phyloP scores from a whole-genome alignment of 2,329 filamentous ascomycete genomes.

The Pseudofabraea citricarpa region DNA sequence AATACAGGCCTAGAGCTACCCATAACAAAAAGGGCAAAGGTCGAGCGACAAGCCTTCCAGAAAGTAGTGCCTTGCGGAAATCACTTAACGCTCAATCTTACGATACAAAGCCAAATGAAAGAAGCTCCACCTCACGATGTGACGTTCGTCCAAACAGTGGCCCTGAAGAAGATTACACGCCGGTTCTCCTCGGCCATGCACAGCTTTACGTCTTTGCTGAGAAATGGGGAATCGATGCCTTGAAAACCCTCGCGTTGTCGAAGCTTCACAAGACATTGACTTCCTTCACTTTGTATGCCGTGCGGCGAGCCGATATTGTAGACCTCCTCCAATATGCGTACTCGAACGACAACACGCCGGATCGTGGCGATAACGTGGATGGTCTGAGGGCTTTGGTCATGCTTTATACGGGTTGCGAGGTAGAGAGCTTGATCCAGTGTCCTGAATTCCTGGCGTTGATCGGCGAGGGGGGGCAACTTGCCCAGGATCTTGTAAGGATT shows the following conservation, averaged over 20 bases:
- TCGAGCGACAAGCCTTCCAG: constrained; percentile 1
- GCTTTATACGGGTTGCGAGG: constrained; percentile 10
- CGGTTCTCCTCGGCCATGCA: constrained; percentile 14
- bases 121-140: constrained; percentile 6
- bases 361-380: constrained; percentile 11
- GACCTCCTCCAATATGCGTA: constrained; percentile 14
- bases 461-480: constrained; percentile 12
- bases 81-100: constrained; percentile 6
- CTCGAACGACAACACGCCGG: constrained; percentile 11
- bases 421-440: constrained; percentile 10
- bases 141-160: constrained; percentile 13
- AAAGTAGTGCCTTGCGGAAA: constrained; percentile 9
- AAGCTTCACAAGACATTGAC: constrained; percentile 15
- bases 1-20: no score
- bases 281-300: constrained; percentile 8
- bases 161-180: constrained; percentile 12
- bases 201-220: constrained; percentile 16
- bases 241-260: constrained; percentile 12
- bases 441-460: constrained; percentile 11
- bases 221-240: constrained; percentile 11
- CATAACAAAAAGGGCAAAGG: background rate
- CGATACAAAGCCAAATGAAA: constrained; percentile 7
- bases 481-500: constrained; percentile 8
- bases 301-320: constrained; percentile 8
- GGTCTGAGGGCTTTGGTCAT: constrained; percentile 14